Evolutionary conservation across 441 rosid genomes (phyloP), one percentile per base, ranked within the genome.

Genomic region (Euphorbia schlechtendalii): DNA sequence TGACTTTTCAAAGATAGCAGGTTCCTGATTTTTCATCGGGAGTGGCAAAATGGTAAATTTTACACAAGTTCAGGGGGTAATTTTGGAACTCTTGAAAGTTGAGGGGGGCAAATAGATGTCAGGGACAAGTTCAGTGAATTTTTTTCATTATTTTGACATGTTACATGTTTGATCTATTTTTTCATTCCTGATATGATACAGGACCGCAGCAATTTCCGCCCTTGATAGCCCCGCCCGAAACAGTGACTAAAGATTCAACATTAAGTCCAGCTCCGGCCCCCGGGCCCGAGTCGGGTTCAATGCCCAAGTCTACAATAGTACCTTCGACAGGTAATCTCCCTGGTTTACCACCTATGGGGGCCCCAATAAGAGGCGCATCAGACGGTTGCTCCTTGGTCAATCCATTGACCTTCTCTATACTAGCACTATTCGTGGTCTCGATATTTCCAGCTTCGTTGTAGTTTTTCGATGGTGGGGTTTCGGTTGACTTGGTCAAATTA

Each of bases 151-250:
- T 36, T 36, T 36, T 36, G 40, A 36, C 4, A 36, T 36, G 5
- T 36, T 9, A 36, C 40, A 36, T 3, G 40, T 36, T 36, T 36
- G 40, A 4, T 36, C 40, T 3, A 36, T 14, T 51, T 38, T 15
- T 59, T 3, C 32, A 13, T 24, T 65, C 5, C 9, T 36, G 5
- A 3, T 36, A 4, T 9, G 40, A 55, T 78, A 82, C 92, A 92
- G 98, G 87, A 64, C 76, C 77, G 0, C 91, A 72, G 79, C 89
- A 78, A 72, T 76, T 89, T 68, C 87, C 90, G 12, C 75, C 87
- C 3, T 83, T 92, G 51, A 18, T 89, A 69, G 90, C 86, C 24
- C 98, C 98, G 5, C 98, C 98, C 60, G 79, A 89, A 54, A 32
- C 73, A 11, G 90, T 92, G 61, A 75, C 56, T 53, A 71, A 60